Percentiles rank a stretch among this genome's conserved stretches.
These are phyloP conservation scores for Trifolium pratense DNA, from an alignment of 306 rosid genomes.

Conservation along the genomic window DNA sequence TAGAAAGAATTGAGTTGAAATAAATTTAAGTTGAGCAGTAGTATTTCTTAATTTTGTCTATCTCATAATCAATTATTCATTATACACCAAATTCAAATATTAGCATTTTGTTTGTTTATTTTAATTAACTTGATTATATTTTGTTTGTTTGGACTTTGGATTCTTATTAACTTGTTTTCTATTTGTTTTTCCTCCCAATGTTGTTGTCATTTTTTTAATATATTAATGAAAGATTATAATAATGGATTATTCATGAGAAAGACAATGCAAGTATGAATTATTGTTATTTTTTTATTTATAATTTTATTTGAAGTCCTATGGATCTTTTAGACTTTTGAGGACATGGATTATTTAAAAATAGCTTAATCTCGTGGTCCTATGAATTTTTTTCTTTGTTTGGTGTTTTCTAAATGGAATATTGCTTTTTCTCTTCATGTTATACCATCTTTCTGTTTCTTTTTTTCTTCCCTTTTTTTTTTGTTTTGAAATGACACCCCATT, in stretches of 20 bases:
- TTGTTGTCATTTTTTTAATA: not conserved
- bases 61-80: not conserved
- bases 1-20: too few species aligned
- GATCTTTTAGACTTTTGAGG: not conserved
- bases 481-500: too few species aligned
- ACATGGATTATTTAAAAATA: too few species aligned
- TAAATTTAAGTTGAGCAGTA: not conserved
- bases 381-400: too few species aligned
- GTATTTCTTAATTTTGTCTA: not conserved
- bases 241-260: too few species aligned
- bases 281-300: not conserved
- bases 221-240: not conserved
- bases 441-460: too few species aligned
- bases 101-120: constrained; percentile 20
- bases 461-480: too few species aligned
- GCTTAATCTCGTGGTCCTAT: too few species aligned
- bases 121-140: not conserved
- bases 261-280: too few species aligned
- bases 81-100: constrained; percentile 11
- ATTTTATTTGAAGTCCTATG: not conserved
- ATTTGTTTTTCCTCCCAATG: not conserved
- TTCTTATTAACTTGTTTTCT: not conserved
- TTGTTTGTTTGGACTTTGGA: constrained; percentile 15
- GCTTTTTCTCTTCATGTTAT: too few species aligned
- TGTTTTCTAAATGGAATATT: too few species aligned